Evolutionary conservation across 2,329 filamentous ascomycete species (phyloP).

Genomic region (Hymenoscyphus fraxineus): DNA sequence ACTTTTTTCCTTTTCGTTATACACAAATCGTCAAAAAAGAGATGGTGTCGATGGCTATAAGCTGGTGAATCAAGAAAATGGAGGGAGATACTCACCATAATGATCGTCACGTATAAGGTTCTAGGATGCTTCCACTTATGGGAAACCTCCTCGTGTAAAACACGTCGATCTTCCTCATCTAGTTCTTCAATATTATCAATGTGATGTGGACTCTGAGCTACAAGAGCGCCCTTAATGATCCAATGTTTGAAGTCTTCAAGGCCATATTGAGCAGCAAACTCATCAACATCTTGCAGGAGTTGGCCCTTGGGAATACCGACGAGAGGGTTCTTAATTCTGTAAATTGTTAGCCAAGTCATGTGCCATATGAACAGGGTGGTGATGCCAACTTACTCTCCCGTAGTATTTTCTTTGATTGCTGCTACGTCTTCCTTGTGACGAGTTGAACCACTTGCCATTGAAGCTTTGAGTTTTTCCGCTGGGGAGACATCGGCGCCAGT

Average conservation of each 20-base stretch:
- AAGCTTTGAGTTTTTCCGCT: neutral
- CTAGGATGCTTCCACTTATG: constrained; percentile 65
- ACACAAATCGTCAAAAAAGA: too few species aligned
- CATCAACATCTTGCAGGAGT: constrained; percentile 52
- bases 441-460: neutral
- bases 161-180: constrained; percentile 32
- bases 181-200: constrained; percentile 27
- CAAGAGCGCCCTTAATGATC: constrained; percentile 36
- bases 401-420: constrained; percentile 24
- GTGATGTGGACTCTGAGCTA: constrained; percentile 36
- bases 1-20: neutral
- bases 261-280: constrained; percentile 55
- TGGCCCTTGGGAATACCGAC: constrained; percentile 48
- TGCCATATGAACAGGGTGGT: neutral
- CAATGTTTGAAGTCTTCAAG: constrained; percentile 40
- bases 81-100: constrained; percentile 36
- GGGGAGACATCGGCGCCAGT: neutral
- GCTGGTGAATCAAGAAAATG: neutral
- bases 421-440: constrained; percentile 22
- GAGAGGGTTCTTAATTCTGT: constrained; percentile 53
- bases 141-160: constrained; percentile 50
- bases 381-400: constrained; percentile 24
- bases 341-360: constrained; percentile 4
- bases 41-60: too few species aligned
- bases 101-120: constrained; percentile 62